Evolutionary conservation across 2,329 filamentous ascomycete genomes (phyloP).

Genomic region (Mycosphaerella arachidis): DNA sequence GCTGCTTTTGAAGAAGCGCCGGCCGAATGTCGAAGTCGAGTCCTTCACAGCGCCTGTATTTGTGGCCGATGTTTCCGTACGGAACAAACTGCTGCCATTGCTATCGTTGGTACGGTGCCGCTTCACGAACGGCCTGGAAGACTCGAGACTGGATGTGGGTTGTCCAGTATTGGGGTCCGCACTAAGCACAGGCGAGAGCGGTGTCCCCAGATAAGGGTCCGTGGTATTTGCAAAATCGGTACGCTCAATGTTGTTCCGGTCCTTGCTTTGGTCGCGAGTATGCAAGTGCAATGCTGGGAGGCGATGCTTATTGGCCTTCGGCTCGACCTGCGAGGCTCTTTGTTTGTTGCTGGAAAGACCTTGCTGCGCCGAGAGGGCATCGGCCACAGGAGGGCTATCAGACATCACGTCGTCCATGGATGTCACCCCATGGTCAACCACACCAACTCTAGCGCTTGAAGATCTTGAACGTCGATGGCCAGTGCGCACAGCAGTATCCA

Average conservation of each 20-base stretch:
- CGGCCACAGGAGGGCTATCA: conserved; percentile 18
- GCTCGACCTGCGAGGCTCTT: conserved; percentile 23
- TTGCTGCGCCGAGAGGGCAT: conserved; percentile 29
- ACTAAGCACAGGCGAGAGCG: conserved; percentile 15
- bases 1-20: conserved; percentile 68
- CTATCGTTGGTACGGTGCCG: conserved; percentile 44
- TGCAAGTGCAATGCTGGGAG: conserved; percentile 35
- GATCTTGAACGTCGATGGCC: conserved; percentile 20
- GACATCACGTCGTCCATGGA: conserved; percentile 15
- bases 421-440: conserved; percentile 9
- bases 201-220: conserved; percentile 3
- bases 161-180: conserved; percentile 8
- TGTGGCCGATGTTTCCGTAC: conserved; percentile 22
- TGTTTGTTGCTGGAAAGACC: conserved; percentile 13
- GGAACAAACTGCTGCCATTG: conserved; percentile 38
- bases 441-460: conserved; percentile 18
- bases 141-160: conserved; percentile 32
- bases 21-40: conserved; percentile 55
- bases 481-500: conserved; percentile 8
- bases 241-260: conserved; percentile 27
- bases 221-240: conserved; percentile 28
- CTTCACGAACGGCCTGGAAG: conserved; percentile 31
- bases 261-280: conserved; percentile 35
- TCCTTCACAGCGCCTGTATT: conserved; percentile 30
- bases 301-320: conserved; percentile 36